Evolutionary conservation across 441 rosid genomes (phyloP).

Genomic region (Metrosideros polymorpha): DNA sequence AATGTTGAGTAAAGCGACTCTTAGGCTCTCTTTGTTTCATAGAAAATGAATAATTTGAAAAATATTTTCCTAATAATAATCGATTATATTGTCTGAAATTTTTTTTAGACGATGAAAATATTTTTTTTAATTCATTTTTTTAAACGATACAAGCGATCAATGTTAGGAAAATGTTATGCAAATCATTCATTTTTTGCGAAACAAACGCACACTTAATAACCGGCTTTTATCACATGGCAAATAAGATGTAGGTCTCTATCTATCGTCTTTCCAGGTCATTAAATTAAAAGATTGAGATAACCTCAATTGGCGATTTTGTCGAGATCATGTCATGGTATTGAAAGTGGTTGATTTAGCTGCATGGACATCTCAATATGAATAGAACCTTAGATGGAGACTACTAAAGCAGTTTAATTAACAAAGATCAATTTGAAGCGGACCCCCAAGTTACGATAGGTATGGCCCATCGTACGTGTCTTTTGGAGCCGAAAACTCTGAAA

Average conservation of each 20-base stretch:
- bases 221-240: not conserved
- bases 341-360: not conserved
- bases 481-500: not conserved
- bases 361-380: not conserved
- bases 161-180: rapidly evolving
- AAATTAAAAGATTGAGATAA: not conserved
- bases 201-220: rapidly evolving
- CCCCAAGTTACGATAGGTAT: not conserved
- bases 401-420: not conserved
- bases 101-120: not conserved
- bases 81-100: not conserved
- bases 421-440: not conserved
- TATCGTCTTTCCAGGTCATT: not conserved
- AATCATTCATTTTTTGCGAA: not conserved
- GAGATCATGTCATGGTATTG: not conserved
- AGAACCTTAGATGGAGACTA: not conserved
- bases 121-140: not conserved
- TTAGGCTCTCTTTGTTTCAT: not conserved
- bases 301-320: not conserved
- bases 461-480: not conserved
- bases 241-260: not conserved
- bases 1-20: not conserved
- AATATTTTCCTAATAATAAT: not conserved
- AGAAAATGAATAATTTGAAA: rapidly evolving
- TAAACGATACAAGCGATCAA: not conserved